Conservation (phyloP, 495 filamentous ascomycete genomes). For the Trichoderma erinaceum region DNA sequence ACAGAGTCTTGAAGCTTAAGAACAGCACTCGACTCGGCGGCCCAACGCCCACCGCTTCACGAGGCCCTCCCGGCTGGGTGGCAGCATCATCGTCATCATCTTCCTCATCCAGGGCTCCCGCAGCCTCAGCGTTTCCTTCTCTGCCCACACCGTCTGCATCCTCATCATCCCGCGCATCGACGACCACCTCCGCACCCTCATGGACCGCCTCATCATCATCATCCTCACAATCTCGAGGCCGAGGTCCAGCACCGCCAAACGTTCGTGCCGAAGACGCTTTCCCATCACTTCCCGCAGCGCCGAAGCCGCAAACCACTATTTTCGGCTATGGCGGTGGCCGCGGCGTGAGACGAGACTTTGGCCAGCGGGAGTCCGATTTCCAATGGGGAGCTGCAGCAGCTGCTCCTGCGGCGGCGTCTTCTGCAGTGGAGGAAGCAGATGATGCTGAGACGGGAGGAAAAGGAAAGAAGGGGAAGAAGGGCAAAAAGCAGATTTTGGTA, state of each 20-base stretch:
- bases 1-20: slow-evolving; percentile 42
- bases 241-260: slow-evolving; percentile 19
- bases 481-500: slow-evolving; percentile 72
- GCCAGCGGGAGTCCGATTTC: slow-evolving; percentile 36
- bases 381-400: slow-evolving; percentile 29
- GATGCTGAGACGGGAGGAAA: slow-evolving; percentile 33
- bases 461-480: slow-evolving; percentile 70
- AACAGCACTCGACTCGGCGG: slow-evolving; percentile 40
- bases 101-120: slow-evolving; percentile 59
- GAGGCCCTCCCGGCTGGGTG: slow-evolving; percentile 33
- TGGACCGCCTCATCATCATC: slow-evolving; percentile 23
- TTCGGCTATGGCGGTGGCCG: slow-evolving; percentile 65
- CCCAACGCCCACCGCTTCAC: slow-evolving; percentile 4
- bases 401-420: slow-evolving; percentile 5
- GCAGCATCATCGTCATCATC: slow-evolving; percentile 36
- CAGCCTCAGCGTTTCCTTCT: slow-evolving; percentile 44
- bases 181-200: slow-evolving; percentile 28
- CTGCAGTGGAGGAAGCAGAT: slow-evolving; percentile 26
- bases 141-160: slow-evolving; percentile 37
- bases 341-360: slow-evolving; percentile 62
- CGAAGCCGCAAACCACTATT: slow-evolving; percentile 72
- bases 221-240: slow-evolving; percentile 15
- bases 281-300: slow-evolving; percentile 71
- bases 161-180: slow-evolving; percentile 38
- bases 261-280: slow-evolving; percentile 55